Evolutionary conservation across 2,329 filamentous ascomycete genomes (phyloP).

Genomic region (Metarhizium sp.): DNA sequence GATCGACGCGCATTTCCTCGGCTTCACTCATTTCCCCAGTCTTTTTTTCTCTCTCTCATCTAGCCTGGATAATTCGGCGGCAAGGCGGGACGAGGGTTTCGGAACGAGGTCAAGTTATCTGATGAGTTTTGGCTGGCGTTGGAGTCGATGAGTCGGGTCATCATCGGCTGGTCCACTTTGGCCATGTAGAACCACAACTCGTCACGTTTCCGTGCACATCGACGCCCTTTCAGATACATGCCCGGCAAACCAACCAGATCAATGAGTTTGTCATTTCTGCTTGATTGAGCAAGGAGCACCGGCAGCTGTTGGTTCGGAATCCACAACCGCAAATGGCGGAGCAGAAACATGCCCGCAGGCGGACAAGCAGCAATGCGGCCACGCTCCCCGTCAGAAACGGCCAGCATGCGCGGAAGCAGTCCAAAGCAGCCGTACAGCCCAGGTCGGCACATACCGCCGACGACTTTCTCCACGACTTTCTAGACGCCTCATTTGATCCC

Average conservation of each 20-base stretch:
- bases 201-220: background rate
- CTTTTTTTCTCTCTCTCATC: background rate
- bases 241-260: background rate
- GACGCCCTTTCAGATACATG: background rate
- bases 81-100: background rate
- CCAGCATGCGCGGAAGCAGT: slow-evolving; percentile 28
- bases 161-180: slow-evolving; percentile 3
- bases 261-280: too few relatives aligned
- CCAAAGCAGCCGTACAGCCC: slow-evolving; percentile 30
- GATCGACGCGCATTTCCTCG: slow-evolving; percentile 52
- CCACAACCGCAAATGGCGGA: slow-evolving; percentile 18
- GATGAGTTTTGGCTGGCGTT: background rate
- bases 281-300: too few relatives aligned
- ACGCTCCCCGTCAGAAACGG: slow-evolving; percentile 23
- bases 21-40: slow-evolving; percentile 30
- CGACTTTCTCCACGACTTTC: slow-evolving; percentile 64
- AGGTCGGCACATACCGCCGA: slow-evolving; percentile 60
- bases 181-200: background rate
- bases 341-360: slow-evolving; percentile 26
- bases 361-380: slow-evolving; percentile 35
- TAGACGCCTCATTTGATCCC: slow-evolving; percentile 69
- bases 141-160: slow-evolving; percentile 1
- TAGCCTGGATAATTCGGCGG: background rate
- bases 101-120: background rate
- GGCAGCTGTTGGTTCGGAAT: background rate